Conservation (phyloP, 73 alveolate genomes). For the Blepharisma stoltei region DNA sequence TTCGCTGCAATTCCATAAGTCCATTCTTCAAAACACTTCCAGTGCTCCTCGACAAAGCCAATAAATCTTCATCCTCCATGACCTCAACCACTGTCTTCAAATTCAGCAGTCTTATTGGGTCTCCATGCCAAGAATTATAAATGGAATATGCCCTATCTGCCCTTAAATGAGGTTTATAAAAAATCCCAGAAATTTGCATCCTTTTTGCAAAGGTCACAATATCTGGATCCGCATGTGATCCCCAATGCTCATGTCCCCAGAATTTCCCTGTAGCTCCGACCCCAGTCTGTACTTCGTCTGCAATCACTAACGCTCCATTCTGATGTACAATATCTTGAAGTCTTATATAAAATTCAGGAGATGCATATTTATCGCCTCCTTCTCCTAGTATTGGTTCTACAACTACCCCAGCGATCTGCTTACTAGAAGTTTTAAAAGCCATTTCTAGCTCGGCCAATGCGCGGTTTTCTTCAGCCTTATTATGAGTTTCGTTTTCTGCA, state of each 20-base stretch:
- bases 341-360: constrained; percentile 26
- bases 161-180: constrained; percentile 21
- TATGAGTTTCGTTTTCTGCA: constrained; percentile 1
- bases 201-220: constrained; percentile 34
- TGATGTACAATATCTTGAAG: constrained; percentile 22
- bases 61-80: constrained; percentile 31
- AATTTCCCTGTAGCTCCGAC: constrained; percentile 42
- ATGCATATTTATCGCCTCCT: constrained; percentile 34
- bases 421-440: not conserved
- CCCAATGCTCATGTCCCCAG: constrained; percentile 56
- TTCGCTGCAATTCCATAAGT: constrained; percentile 19
- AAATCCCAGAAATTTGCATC: constrained; percentile 28
- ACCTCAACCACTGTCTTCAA: constrained; percentile 25
- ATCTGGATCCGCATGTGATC: constrained; percentile 22
- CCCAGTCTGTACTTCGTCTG: constrained; percentile 42
- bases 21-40: constrained; percentile 34
- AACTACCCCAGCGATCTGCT: constrained; percentile 40
- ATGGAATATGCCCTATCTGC: constrained; percentile 1
- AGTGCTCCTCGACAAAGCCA: constrained; percentile 21
- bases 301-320: constrained; percentile 39
- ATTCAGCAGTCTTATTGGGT: constrained; percentile 27
- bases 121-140: not conserved
- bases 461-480: constrained; percentile 30
- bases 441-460: constrained; percentile 25
- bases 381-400: constrained; percentile 32